Percentiles rank a stretch among this genome's conserved stretches.
Evolutionary conservation across 192 early-diverging fungal genomes (phyloP).

Genomic region (Umbelopsis ramanniana): DNA sequence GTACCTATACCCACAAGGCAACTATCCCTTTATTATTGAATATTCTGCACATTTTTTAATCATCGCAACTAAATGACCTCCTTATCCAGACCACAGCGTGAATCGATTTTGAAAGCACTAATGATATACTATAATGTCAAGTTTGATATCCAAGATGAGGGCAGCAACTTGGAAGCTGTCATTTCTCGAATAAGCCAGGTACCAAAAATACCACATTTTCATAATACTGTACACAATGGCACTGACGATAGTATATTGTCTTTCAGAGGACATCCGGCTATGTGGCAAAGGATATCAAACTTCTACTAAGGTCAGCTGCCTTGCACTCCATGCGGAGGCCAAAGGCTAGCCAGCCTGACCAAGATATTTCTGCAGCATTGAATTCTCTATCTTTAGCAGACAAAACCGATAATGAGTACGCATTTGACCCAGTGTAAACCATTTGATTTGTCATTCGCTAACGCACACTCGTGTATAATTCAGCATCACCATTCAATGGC

Average conservation of each 20-base stretch:
- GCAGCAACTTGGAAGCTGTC: slow-evolving; percentile 3
- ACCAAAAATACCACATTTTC: not conserved
- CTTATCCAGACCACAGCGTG: slow-evolving; percentile 26
- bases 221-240: not conserved
- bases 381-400: not conserved
- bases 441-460: too few species aligned
- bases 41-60: not conserved
- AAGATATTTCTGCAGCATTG: not conserved
- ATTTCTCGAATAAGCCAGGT: slow-evolving; percentile 24
- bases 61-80: too few species aligned
- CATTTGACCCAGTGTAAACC: not conserved
- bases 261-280: slow-evolving; percentile 65
- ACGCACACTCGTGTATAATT: too few species aligned
- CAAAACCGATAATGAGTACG: not conserved
- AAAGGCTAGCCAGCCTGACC: not conserved
- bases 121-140: not conserved
- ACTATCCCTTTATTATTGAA: not conserved
- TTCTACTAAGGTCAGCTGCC: slow-evolving; percentile 44
- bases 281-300: slow-evolving; percentile 55
- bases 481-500: slow-evolving; percentile 22
- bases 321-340: slow-evolving; percentile 33
- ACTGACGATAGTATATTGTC: not conserved
- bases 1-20: slow-evolving; percentile 36
- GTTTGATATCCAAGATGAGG: not conserved
- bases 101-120: slow-evolving; percentile 25